Conservation (phyloP, 495 filamentous ascomycete species). For the Elasticomyces elasticus region DNA sequence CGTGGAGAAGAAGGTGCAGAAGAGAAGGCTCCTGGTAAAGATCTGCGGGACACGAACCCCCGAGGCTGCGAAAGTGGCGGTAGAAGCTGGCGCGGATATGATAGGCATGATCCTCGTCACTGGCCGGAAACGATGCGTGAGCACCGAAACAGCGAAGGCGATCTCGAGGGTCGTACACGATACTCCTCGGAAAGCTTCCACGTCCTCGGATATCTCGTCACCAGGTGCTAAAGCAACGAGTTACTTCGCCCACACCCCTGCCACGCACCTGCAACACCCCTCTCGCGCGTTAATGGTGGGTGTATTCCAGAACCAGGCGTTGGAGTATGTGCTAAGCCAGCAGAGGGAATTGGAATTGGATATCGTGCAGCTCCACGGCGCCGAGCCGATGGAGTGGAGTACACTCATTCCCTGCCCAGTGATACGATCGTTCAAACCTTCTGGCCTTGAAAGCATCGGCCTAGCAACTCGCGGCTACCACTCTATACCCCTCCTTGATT, state of each 20-base stretch:
- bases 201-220: neutral
- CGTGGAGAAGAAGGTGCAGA: constrained; percentile 1
- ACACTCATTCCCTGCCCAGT: constrained; percentile 79
- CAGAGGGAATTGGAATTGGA: constrained; percentile 73
- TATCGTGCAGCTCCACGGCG: constrained; percentile 82
- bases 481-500: constrained; percentile 71
- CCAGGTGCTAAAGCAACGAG: constrained; percentile 33
- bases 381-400: constrained; percentile 88
- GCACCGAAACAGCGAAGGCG: constrained; percentile 60
- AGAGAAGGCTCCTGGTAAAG: constrained; percentile 57
- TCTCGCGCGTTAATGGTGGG: constrained; percentile 74
- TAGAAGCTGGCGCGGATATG: constrained; percentile 81
- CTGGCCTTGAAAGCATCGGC: constrained; percentile 44
- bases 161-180: constrained; percentile 72
- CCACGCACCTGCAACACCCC: constrained; percentile 40
- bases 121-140: constrained; percentile 67
- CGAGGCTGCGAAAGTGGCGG: constrained; percentile 68
- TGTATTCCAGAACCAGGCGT: constrained; percentile 85
- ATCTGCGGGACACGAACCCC: constrained; percentile 89
- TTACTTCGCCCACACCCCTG: constrained; percentile 53
- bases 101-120: constrained; percentile 87
- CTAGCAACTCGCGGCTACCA: constrained; percentile 72
- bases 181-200: constrained; percentile 23
- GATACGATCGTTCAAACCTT: constrained; percentile 66
- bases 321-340: constrained; percentile 66